phyloP scores from a whole-genome alignment of 2,329 filamentous ascomycete genomes.

The Byssothecium circinans region DNA sequence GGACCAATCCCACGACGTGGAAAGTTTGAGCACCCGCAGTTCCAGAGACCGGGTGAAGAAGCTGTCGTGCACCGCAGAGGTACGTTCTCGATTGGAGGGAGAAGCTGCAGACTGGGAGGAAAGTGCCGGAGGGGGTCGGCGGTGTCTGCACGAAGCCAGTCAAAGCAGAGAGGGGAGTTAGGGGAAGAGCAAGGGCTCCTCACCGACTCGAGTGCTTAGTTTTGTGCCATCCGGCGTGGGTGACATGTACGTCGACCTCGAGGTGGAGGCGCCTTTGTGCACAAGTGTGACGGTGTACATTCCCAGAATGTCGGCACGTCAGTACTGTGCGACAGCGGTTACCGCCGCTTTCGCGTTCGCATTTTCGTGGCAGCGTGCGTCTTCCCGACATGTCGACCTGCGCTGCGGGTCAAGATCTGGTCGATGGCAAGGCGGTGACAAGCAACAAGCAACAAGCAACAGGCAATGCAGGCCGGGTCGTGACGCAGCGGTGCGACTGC shows the following conservation, averaged over 20 bases:
- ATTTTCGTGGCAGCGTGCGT: conserved; percentile 29
- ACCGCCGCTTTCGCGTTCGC: conserved; percentile 21
- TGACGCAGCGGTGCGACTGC: conserved; percentile 14
- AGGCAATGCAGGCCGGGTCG: conserved; percentile 6
- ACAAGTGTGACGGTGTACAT: conserved; percentile 18
- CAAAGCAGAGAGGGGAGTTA: conserved; percentile 8
- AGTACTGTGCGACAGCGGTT: conserved; percentile 30
- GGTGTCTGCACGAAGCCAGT: conserved; percentile 4
- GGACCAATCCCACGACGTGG: conserved; percentile 2
- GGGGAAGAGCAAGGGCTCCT: conserved; percentile 8
- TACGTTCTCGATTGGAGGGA: conserved; percentile 10
- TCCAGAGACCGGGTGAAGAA: conserved; percentile 20
- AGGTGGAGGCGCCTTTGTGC: conserved; percentile 2
- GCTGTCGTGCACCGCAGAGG: conserved; percentile 13
- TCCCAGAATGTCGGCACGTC: conserved; percentile 11
- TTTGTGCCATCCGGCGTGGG: conserved; percentile 1
- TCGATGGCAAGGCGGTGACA: conserved; percentile 11
- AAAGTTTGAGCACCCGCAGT: conserved; percentile 1
- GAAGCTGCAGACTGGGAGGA: conserved; percentile 5
- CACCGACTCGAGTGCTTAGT: conserved; percentile 12
- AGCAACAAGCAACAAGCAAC: no score
- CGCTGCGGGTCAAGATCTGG: conserved; percentile 3
- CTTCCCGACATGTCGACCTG: conserved; percentile 13
- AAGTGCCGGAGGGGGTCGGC: conserved; percentile 2
- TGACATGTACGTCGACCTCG: conserved; percentile 4